Evolutionary conservation across 345 rosid species (phyloP).

Genomic region (Sonneratia caseolaris): DNA sequence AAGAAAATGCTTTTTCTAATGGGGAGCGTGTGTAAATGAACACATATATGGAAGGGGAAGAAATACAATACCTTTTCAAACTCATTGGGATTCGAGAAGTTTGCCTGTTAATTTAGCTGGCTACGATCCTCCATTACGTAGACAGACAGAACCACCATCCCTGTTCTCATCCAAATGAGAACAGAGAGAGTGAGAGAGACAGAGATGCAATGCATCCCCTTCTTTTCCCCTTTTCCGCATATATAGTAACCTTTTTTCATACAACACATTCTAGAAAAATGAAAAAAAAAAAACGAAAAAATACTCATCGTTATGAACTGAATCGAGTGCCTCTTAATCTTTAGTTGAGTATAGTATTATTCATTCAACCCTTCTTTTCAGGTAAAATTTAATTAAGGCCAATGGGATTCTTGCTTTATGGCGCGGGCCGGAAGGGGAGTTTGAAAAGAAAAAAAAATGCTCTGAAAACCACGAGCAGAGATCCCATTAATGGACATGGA

Average conservation of each 20-base stretch:
- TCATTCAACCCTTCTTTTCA: background rate
- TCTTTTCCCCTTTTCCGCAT: background rate
- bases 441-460: constrained; percentile 9
- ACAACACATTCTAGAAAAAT: background rate
- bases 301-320: too few species aligned
- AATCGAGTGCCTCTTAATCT: too few species aligned
- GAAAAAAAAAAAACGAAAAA: background rate
- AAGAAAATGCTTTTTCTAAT: background rate
- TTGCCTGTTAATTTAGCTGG: background rate
- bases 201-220: background rate
- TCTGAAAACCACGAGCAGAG: constrained; percentile 19
- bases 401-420: constrained; percentile 14
- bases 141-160: background rate
- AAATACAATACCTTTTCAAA: constrained; percentile 5
- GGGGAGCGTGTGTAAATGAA: background rate
- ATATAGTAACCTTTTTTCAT: background rate
- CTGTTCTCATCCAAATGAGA: background rate
- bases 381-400: background rate
- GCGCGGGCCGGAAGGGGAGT: constrained; percentile 16
- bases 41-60: background rate
- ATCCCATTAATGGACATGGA: background rate
- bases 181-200: background rate
- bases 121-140: background rate
- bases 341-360: too few species aligned
- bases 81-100: constrained; percentile 12